Percentiles rank a stretch among this genome's conserved stretches.
phyloP scores from a whole-genome alignment of 2,329 filamentous ascomycete species.

The Aspergillus arachidicola region DNA sequence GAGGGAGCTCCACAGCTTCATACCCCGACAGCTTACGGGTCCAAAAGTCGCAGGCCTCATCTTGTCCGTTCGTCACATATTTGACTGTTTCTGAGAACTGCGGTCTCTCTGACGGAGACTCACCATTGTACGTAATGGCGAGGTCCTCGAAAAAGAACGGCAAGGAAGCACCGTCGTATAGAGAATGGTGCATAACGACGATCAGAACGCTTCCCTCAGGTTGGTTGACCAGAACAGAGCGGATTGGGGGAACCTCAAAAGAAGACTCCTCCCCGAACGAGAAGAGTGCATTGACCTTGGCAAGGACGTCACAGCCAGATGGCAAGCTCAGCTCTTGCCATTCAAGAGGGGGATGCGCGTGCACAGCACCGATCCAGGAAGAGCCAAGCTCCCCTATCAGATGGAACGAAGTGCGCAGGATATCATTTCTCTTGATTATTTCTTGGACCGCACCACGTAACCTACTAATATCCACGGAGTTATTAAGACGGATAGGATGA shows the following conservation, averaged over 20 bases:
- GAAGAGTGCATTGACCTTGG: constrained; percentile 15
- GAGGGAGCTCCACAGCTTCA: constrained; percentile 23
- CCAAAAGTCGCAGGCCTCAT: constrained; percentile 44
- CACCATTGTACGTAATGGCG: constrained; percentile 60
- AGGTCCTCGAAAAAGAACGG: constrained; percentile 72
- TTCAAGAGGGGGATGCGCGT: constrained; percentile 20
- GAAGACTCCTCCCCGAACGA: constrained; percentile 21
- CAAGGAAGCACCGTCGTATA: constrained; percentile 85
- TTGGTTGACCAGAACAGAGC: constrained; percentile 34
- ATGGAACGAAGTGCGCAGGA: constrained; percentile 64
- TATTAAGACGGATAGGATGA: constrained; percentile 62
- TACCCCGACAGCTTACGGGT: constrained; percentile 24
- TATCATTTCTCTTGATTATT: constrained; percentile 56
- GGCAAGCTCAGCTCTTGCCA: constrained; percentile 24
- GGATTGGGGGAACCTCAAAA: constrained; percentile 35
- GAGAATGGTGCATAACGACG: constrained; percentile 75
- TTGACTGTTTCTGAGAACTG: constrained; percentile 55
- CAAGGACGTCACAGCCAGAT: constrained; percentile 16
- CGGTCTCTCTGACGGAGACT: constrained; percentile 14
- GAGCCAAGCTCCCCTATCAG: constrained; percentile 22
- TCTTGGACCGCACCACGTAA: constrained; percentile 61
- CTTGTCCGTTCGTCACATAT: constrained; percentile 50
- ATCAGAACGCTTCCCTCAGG: constrained; percentile 43
- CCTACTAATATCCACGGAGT: constrained; percentile 45
- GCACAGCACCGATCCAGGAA: constrained; percentile 33